Evolutionary conservation across 2,329 filamentous ascomycete genomes (phyloP).

Genomic region (Apiospora malaysiana): DNA sequence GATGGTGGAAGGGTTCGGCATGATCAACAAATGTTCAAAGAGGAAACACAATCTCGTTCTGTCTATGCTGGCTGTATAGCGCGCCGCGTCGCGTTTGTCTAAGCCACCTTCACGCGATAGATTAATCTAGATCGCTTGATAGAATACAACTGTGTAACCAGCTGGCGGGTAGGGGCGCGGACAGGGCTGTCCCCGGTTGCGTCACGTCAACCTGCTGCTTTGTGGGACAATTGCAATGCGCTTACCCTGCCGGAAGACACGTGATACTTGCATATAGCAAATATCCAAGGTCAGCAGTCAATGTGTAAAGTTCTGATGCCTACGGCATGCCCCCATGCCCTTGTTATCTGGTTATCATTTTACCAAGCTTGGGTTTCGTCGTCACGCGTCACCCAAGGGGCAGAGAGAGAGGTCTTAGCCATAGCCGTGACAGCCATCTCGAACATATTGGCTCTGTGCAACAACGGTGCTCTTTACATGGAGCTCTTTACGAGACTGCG

Average conservation of each 20-base stretch:
- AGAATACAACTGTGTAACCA: conserved; percentile 12
- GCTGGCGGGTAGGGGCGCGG: background rate
- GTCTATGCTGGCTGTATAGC: background rate
- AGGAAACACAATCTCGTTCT: conserved; percentile 1
- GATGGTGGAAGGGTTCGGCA: background rate
- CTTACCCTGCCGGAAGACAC: conserved; percentile 5
- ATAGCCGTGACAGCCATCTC: background rate
- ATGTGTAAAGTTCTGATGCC: background rate
- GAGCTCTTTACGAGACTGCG: background rate
- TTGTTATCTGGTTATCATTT: background rate
- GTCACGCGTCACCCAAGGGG: background rate
- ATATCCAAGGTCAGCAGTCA: background rate
- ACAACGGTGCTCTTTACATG: no score
- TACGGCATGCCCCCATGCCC: background rate
- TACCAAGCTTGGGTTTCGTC: background rate
- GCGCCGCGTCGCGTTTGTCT: conserved; percentile 8
- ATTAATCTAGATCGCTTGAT: conserved; percentile 5
- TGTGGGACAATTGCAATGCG: background rate
- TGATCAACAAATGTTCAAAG: background rate
- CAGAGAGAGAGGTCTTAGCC: background rate
- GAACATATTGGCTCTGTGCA: background rate
- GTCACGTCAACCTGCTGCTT: conserved; percentile 14
- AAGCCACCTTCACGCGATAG: conserved; percentile 14
- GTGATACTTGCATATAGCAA: conserved; percentile 10
- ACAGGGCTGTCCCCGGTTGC: conserved; percentile 9